Evolutionary conservation across 345 rosid species (phyloP).

Genomic region (Dovyalis caffra): DNA sequence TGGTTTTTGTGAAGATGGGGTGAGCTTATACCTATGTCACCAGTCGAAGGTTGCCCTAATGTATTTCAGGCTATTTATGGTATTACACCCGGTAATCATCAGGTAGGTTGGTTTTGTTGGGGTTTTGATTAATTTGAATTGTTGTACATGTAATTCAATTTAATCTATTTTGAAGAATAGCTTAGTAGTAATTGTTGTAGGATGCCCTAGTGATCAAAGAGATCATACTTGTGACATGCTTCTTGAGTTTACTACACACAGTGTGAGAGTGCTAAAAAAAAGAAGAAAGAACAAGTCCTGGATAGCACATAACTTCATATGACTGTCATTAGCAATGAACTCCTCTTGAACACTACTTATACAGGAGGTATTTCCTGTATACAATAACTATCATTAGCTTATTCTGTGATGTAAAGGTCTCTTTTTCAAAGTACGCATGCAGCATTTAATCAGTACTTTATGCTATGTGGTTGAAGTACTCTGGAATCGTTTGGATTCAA

Average conservation of each 20-base stretch:
- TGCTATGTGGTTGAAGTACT: not conserved
- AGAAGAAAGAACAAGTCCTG: not conserved
- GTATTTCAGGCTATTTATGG: constrained; percentile 28
- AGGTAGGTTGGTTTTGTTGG: constrained; percentile 18
- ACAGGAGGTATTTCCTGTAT: not conserved
- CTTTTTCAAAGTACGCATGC: not conserved
- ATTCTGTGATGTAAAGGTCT: not conserved
- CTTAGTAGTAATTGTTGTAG: not conserved
- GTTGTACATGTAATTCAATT: not conserved
- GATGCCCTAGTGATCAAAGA: not conserved
- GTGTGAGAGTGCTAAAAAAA: not conserved
- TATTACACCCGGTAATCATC: constrained; percentile 27
- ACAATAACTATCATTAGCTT: not conserved
- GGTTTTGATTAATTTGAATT: not conserved
- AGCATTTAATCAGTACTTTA: too few species aligned
- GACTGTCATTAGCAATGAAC: not conserved
- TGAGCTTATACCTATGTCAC: constrained; percentile 31
- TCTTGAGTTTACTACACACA: not conserved
- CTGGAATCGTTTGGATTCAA: not conserved
- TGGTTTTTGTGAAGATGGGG: constrained; percentile 26
- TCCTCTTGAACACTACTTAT: not conserved
- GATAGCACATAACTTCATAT: not conserved
- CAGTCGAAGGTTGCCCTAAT: constrained; percentile 32
- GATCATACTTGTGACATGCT: not conserved
- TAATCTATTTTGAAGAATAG: not conserved